Evolutionary conservation across 2,329 filamentous ascomycete genomes (phyloP).

Genomic region (Eutypa lata): DNA sequence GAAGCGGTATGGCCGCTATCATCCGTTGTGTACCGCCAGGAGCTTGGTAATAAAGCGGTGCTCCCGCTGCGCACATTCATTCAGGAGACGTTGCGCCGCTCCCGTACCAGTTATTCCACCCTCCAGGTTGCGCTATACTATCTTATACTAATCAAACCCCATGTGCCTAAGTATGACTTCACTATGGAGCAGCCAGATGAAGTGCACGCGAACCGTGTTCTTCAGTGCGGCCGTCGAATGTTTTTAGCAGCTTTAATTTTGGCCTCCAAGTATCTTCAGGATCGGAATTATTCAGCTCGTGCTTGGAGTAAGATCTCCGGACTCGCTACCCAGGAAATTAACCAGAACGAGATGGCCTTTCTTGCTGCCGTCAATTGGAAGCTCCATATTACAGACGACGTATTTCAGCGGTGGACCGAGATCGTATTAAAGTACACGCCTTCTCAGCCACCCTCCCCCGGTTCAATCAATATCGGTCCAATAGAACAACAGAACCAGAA

Average conservation of each 20-base stretch:
- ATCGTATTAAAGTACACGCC: conserved; percentile 85
- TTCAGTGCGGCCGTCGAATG: conserved; percentile 96
- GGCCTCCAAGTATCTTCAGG: conserved; percentile 96
- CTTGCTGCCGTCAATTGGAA: conserved; percentile 89
- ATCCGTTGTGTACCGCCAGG: conserved; percentile 71
- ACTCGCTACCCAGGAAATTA: conserved; percentile 89
- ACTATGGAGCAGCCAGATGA: conserved; percentile 81
- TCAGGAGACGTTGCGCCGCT: conserved; percentile 92
- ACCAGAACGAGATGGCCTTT: conserved; percentile 93
- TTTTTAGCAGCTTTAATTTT: conserved; percentile 92
- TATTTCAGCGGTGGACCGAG: conserved; percentile 92
- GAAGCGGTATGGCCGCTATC: conserved; percentile 96
- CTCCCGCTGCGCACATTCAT: conserved; percentile 93
- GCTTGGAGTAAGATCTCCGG: conserved; percentile 99
- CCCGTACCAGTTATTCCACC: conserved; percentile 95
- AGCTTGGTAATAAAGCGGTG: conserved; percentile 71
- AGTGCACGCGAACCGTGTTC: conserved; percentile 67
- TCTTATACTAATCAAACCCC: conserved; percentile 86
- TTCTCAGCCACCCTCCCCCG: conserved; percentile 54
- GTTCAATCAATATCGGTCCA: conserved; percentile 36
- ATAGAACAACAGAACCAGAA: conserved; percentile 47
- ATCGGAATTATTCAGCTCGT: conserved; percentile 94
- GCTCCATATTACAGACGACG: conserved; percentile 83
- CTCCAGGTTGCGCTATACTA: conserved; percentile 97
- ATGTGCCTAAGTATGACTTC: conserved; percentile 79